Percentiles rank a stretch among this genome's conserved stretches.
phyloP scores from a whole-genome alignment of 1,139 yeast species.

The Ogataea hybrid region DNA sequence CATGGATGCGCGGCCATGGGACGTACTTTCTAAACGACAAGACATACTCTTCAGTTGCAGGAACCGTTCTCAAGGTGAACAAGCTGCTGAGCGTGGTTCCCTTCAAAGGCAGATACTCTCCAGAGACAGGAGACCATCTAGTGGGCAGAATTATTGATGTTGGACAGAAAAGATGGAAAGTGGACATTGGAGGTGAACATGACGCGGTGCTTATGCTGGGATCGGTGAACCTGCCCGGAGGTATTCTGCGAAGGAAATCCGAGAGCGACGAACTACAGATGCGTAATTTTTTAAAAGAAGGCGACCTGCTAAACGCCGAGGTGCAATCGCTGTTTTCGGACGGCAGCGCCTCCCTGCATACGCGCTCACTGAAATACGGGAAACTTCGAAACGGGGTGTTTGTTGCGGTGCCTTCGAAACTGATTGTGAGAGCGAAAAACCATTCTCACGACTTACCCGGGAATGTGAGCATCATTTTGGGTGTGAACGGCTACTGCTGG shows the following conservation, averaged over 20 bases:
- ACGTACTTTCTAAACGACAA: conserved; percentile 72
- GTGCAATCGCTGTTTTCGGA: conserved; percentile 87
- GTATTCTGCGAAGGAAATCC: conserved; percentile 87
- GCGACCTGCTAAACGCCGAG: conserved; percentile 95
- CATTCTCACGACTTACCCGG: conserved; percentile 90
- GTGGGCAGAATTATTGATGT: conserved; percentile 95
- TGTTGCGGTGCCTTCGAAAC: conserved; percentile 73
- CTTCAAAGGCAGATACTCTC: conserved; percentile 79
- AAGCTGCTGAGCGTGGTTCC: conserved; percentile 84
- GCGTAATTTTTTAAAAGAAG: conserved; percentile 92
- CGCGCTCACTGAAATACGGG: conserved; percentile 93
- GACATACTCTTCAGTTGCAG: conserved; percentile 92
- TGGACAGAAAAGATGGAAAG: conserved; percentile 93
- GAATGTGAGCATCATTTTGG: conserved; percentile 82
- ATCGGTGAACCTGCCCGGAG: conserved; percentile 96
- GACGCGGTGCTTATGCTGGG: conserved; percentile 93
- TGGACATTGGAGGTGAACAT: conserved; percentile 90
- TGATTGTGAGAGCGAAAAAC: conserved; percentile 79
- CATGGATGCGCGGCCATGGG: conserved; percentile 99
- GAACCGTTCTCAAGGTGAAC: conserved; percentile 82
- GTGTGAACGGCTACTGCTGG: conserved; percentile 96
- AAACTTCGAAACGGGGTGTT: conserved; percentile 90
- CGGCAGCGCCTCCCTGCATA: conserved; percentile 92
- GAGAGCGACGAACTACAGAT: conserved; percentile 96
- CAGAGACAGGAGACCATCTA: conserved; percentile 96